Conservation (phyloP, 805 yeast species). For the Candida parachauliodes region DNA sequence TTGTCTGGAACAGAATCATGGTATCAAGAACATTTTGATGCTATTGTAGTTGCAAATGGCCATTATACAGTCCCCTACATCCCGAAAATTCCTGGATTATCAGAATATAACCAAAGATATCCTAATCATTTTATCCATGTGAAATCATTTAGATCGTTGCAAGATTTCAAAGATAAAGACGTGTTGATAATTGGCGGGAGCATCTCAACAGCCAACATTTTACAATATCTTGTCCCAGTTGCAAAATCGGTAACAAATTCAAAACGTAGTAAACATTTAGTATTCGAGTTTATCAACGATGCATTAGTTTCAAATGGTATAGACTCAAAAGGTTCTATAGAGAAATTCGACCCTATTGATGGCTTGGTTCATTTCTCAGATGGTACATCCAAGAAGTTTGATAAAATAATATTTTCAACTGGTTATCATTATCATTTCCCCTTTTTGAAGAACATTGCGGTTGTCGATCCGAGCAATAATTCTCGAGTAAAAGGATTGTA, state of each 20-base stretch:
- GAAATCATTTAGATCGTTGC: conserved; percentile 48
- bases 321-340: conserved; percentile 24
- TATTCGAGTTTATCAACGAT: conserved; percentile 33
- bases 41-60: conserved; percentile 62
- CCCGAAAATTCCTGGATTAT: conserved; percentile 55
- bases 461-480: conserved; percentile 21
- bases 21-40: conserved; percentile 53
- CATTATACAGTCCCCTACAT: conserved; percentile 58
- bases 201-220: conserved; percentile 41
- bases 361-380: conserved; percentile 25
- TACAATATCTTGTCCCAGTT: conserved; percentile 35
- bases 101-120: conserved; percentile 38
- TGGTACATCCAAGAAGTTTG: conserved; percentile 27
- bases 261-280: conserved; percentile 23
- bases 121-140: conserved; percentile 57
- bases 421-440: conserved; percentile 50
- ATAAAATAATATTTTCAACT: conserved; percentile 45
- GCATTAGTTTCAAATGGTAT: conserved; percentile 36
- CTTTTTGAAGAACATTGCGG: conserved; percentile 27
- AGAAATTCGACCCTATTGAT: conserved; percentile 18
- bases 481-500: conserved; percentile 37
- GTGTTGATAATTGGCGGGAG: conserved; percentile 43
- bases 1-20: conserved; percentile 23
- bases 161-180: conserved; percentile 38
- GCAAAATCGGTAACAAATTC: conserved; percentile 24